Conservation (phyloP, 2,329 filamentous ascomycete genomes). For the Fusarium tanahbumbuense region DNA sequence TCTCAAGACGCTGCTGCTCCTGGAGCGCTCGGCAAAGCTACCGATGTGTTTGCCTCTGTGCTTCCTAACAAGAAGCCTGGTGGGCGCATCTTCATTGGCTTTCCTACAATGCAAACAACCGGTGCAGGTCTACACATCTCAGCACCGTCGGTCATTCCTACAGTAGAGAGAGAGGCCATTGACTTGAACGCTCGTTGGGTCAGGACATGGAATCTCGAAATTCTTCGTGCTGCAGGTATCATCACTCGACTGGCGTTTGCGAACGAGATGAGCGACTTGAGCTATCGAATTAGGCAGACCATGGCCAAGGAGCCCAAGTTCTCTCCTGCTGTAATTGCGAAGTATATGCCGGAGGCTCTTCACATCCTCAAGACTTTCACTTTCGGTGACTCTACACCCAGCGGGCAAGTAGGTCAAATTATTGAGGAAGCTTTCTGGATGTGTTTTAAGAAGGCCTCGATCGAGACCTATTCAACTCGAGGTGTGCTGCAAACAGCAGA, state of each 20-base stretch:
- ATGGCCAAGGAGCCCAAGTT: constrained; percentile 63
- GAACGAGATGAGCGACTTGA: constrained; percentile 85
- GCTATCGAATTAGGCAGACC: constrained; percentile 65
- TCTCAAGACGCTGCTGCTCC: constrained; percentile 64
- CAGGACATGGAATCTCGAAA: constrained; percentile 93
- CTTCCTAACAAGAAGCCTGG: constrained; percentile 83
- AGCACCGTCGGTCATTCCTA: constrained; percentile 95
- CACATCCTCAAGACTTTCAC: constrained; percentile 90
- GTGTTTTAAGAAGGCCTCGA: constrained; percentile 81
- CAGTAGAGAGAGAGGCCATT: constrained; percentile 95
- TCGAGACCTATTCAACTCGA: constrained; percentile 88
- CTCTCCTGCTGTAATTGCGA: constrained; percentile 71
- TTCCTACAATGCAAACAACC: constrained; percentile 96
- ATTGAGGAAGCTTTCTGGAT: constrained; percentile 98
- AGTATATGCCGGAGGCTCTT: constrained; percentile 80
- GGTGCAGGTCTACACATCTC: constrained; percentile 94
- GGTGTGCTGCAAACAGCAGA: constrained; percentile 87
- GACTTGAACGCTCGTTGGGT: constrained; percentile 97
- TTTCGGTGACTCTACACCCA: constrained; percentile 90
- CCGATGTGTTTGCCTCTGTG: constrained; percentile 90
- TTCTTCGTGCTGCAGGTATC: constrained; percentile 90
- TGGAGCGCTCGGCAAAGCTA: constrained; percentile 64
- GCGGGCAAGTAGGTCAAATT: constrained; percentile 81
- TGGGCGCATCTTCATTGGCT: constrained; percentile 95
- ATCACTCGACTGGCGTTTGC: constrained; percentile 88